Evolutionary conservation across 2,329 filamentous ascomycete species (phyloP).

Genomic region (Paramyrothecium roridum): DNA sequence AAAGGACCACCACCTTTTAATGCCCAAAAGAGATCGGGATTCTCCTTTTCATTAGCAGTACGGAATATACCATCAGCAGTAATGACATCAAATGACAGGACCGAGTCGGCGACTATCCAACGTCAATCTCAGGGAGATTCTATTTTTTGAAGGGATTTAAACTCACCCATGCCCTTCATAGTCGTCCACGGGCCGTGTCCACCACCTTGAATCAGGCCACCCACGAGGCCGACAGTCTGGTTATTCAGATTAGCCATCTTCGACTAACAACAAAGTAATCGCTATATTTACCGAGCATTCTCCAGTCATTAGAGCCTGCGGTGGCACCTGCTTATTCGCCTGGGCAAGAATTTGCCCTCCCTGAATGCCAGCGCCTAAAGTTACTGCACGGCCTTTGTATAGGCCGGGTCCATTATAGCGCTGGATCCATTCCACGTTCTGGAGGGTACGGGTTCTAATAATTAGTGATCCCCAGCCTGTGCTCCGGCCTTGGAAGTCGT

Average conservation of each 20-base stretch:
- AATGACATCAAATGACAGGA: slow-evolving; percentile 42
- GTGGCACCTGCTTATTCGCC: background rate
- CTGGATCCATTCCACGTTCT: slow-evolving; percentile 24
- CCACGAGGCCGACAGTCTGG: slow-evolving; percentile 54
- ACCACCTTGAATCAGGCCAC: slow-evolving; percentile 58
- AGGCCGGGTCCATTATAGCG: background rate
- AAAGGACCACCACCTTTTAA: slow-evolving; percentile 50
- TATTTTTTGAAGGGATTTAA: background rate
- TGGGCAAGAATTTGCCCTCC: background rate
- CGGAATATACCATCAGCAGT: slow-evolving; percentile 40
- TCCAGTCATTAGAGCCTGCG: background rate
- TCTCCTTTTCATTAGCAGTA: slow-evolving; percentile 38
- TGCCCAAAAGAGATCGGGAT: slow-evolving; percentile 56
- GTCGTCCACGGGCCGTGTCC: slow-evolving; percentile 42
- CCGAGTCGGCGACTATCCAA: slow-evolving; percentile 45
- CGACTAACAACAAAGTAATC: too few species aligned
- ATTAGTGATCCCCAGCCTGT: slow-evolving; percentile 54
- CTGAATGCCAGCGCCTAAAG: background rate
- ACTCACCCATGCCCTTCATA: background rate
- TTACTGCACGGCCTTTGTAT: background rate
- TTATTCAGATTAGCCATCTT: background rate
- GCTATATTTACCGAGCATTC: background rate
- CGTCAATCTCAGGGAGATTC: background rate
- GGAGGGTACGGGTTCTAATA: slow-evolving; percentile 52
- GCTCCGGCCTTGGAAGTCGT: slow-evolving; percentile 54